Evolutionary conservation across 2,329 filamentous ascomycete species (phyloP), one percentile per base, ranked within the genome.

Genomic region (Rhinocladiella mackenziei): DNA sequence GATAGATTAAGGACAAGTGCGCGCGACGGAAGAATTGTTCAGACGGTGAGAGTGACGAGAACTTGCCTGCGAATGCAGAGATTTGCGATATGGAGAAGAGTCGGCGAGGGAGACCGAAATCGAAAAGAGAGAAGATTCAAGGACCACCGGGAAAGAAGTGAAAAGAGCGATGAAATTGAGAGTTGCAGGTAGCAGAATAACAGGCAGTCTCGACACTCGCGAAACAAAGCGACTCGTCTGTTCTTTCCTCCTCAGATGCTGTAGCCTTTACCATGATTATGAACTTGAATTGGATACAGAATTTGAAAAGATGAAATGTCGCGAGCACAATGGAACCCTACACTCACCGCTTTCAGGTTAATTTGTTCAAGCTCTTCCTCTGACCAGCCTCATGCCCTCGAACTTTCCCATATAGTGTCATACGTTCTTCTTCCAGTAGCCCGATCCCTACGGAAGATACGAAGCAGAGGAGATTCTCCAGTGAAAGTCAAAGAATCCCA

Each of bases 401-500:
- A n/a, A n/a, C n/a, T n/a, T n/a, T n/a, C n/a, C n/a, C n/a, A n/a
- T n/a, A n/a, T n/a, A n/a, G n/a, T n/a, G n/a, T n/a, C n/a, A n/a
- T n/a, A n/a, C 4, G 4, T 22, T 5, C 7, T 35, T 20, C 32
- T n/a, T n/a, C n/a, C n/a, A n/a, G n/a, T n/a, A n/a, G n/a, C n/a
- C n/a, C n/a, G 47, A 38, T 73, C 57, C 54, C 15, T 22, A 35
- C 22, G 32, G 32, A 10, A 35, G 32, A 14, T 72, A 73, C 15
- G 75, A 75, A 18, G 64, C 67, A 26, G 62, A 49, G 29, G 71
- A 71, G 32, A 77, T 64, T 32, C 69, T 60, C 77, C 77, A 80
- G n/a, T 59, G 50, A 46, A 65, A 63, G 54, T 78, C 73, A 50
- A 80, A 72, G 59, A 75, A 78, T 0, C 76, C 77, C 62, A 78